Evolutionary conservation across 257 asterid genomes (phyloP), one percentile per base, ranked within the genome.

Genomic region (Solanum neorickii): DNA sequence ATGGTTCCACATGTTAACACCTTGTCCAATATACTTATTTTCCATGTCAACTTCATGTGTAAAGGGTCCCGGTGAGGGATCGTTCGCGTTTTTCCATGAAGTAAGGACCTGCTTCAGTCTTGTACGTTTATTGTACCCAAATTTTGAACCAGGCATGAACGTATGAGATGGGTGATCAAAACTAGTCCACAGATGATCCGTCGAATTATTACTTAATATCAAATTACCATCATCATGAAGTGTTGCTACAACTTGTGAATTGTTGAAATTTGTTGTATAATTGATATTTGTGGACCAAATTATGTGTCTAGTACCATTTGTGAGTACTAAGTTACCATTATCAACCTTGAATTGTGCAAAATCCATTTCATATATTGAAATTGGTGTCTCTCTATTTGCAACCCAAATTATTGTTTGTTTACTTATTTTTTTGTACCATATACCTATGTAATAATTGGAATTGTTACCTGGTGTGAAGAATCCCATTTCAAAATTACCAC

Each of bases 251-350:
- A 84, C 87, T 78, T 78, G 65, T 20, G 84, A 78, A 27, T 29
- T 27, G 62, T 78, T 78, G 6, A 35, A 65, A 84, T 65, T 65
- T n/a, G 52, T 15, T 7, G 87, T 5, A 3, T 23, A 39, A 14
- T n/a, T 84, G 75, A 84, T 68, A 41, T 15, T 84, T 41, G 87
- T 84, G 37, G 87, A 84, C 87, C 87, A 84, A 62, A 84, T 25
- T 60, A 46, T 60, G 3, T 84, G 35, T 9, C 62, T 12, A 29
- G 77, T 84, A 31, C 87, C 87, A 62, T 66, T 84, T 12, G 4
- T 11, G 7, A 84, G 78, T 27, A 84, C 87, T 20, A 84, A 84
- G 27, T 84, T 84, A 14, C 87, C 87, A 69, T 65, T 2, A 15
- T 7, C 10, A 29, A 84, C 65, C 77, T 84, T 84, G 59, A 84